A percentile compares a stretch with the other conserved stretches of the same genome.
phyloP scores from a whole-genome alignment of 2,329 filamentous ascomycete species.

The Cytospora leucostoma region DNA sequence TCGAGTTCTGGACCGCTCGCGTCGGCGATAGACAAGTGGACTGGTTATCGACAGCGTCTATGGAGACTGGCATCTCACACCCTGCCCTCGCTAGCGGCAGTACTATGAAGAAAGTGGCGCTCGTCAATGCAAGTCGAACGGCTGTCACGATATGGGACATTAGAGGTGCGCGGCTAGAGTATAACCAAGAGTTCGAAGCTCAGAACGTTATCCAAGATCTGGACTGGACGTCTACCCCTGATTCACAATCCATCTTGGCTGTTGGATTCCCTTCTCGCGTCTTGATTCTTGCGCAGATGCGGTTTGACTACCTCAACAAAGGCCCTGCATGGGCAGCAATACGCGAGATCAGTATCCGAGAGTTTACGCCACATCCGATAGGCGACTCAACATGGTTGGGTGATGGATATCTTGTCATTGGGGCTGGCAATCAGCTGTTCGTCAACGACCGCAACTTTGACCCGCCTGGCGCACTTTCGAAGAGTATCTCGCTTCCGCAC shows the following conservation, averaged over 20 bases:
- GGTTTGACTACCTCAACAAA: slow-evolving; percentile 87
- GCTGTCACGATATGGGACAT: slow-evolving; percentile 91
- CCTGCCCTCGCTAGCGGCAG: slow-evolving; percentile 82
- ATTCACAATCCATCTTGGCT: slow-evolving; percentile 83
- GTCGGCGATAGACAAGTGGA: slow-evolving; percentile 68
- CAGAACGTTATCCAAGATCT: slow-evolving; percentile 80
- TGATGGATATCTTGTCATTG: slow-evolving; percentile 82
- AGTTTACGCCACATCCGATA: slow-evolving; percentile 85
- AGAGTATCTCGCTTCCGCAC: slow-evolving; percentile 50
- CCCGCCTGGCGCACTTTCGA: slow-evolving; percentile 60
- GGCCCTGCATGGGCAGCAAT: slow-evolving; percentile 88
- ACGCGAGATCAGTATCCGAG: slow-evolving; percentile 76
- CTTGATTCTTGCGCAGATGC: slow-evolving; percentile 79
- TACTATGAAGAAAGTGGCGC: slow-evolving; percentile 80
- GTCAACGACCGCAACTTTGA: slow-evolving; percentile 77
- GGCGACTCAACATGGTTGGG: slow-evolving; percentile 91
- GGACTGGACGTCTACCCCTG: slow-evolving; percentile 91
- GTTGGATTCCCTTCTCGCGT: slow-evolving; percentile 91
- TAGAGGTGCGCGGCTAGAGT: slow-evolving; percentile 77
- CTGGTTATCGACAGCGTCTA: slow-evolving; percentile 79
- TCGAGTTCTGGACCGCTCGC: slow-evolving; percentile 84
- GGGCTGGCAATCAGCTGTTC: slow-evolving; percentile 88
- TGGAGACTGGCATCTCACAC: slow-evolving; percentile 74
- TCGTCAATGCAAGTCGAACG: slow-evolving; percentile 73
- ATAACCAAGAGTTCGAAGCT: slow-evolving; percentile 71